phyloP scores from a whole-genome alignment of 2,329 filamentous ascomycete species.

The Aspergillus versicolor region DNA sequence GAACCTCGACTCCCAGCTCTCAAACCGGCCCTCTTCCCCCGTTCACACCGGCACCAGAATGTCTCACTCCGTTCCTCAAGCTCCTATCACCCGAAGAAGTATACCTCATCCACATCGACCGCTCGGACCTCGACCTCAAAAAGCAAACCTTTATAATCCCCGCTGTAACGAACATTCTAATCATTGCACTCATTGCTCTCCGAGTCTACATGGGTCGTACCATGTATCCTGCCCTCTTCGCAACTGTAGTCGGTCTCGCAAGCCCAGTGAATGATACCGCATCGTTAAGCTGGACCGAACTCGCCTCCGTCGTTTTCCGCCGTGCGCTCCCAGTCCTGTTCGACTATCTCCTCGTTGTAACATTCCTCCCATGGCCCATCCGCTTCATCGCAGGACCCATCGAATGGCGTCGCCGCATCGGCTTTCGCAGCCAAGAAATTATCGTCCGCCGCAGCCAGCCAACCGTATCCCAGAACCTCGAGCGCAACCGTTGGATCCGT shows the following conservation, averaged over 20 bases:
- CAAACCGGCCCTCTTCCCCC: slow-evolving; percentile 55
- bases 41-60: slow-evolving; percentile 65
- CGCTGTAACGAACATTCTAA: slow-evolving; percentile 69
- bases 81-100: slow-evolving; percentile 67
- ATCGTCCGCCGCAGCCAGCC: slow-evolving; percentile 72
- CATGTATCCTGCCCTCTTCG: slow-evolving; percentile 68
- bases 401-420: slow-evolving; percentile 70
- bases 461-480: slow-evolving; percentile 65
- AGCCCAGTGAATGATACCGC: slow-evolving; percentile 64
- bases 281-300: slow-evolving; percentile 56
- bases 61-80: slow-evolving; percentile 65
- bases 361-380: slow-evolving; percentile 71
- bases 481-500: slow-evolving; percentile 46
- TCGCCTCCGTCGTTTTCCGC: slow-evolving; percentile 57
- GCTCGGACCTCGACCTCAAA: slow-evolving; percentile 68
- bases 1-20: slow-evolving; percentile 33
- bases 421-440: slow-evolving; percentile 77
- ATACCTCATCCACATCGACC: slow-evolving; percentile 84
- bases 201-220: slow-evolving; percentile 69
- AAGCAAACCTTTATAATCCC: slow-evolving; percentile 80
- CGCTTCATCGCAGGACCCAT: slow-evolving; percentile 69
- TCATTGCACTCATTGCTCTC: slow-evolving; percentile 64
- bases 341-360: slow-evolving; percentile 68
- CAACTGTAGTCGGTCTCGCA: slow-evolving; percentile 63
- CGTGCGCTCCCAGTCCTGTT: slow-evolving; percentile 67